Conservation (phyloP, 495 filamentous ascomycete species). For the Echria macrotheca region DNA sequence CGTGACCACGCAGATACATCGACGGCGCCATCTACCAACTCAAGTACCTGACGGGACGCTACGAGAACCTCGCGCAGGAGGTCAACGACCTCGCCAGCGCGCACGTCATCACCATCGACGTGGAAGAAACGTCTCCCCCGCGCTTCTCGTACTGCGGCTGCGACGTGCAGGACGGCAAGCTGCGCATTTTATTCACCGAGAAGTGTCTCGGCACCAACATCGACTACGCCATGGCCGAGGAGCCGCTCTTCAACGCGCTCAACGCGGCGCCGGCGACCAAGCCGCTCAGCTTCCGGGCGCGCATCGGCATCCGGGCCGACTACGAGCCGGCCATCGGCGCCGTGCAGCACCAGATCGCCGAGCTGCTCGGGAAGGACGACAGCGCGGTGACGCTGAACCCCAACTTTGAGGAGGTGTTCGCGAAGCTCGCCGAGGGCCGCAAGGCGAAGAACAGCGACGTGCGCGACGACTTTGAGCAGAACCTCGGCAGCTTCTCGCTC, state of each 20-base stretch:
- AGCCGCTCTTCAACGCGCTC: slow-evolving; percentile 35
- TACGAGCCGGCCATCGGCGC: slow-evolving; percentile 37
- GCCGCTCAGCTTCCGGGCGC: slow-evolving; percentile 39
- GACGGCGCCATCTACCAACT: slow-evolving; percentile 36
- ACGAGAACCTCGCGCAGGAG: slow-evolving; percentile 36
- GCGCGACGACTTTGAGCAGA: slow-evolving; percentile 38
- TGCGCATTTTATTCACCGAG: slow-evolving; percentile 43
- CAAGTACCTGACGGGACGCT: slow-evolving; percentile 29
- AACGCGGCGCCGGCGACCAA: slow-evolving; percentile 35
- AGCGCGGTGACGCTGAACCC: slow-evolving; percentile 36
- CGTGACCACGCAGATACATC: slow-evolving; percentile 44
- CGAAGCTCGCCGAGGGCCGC: slow-evolving; percentile 35
- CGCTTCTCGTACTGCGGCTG: slow-evolving; percentile 42
- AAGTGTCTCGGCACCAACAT: slow-evolving; percentile 42
- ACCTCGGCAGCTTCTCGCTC: slow-evolving; percentile 30
- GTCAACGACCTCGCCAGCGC: slow-evolving; percentile 42
- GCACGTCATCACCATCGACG: slow-evolving; percentile 43
- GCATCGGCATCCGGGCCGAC: slow-evolving; percentile 37
- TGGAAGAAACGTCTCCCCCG: slow-evolving; percentile 31
- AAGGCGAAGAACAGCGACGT: slow-evolving; percentile 19
- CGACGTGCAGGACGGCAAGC: slow-evolving; percentile 40
- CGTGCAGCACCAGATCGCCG: slow-evolving; percentile 30
- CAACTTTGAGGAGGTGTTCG: slow-evolving; percentile 44
- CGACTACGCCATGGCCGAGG: slow-evolving; percentile 28
- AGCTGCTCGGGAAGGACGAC: slow-evolving; percentile 33